Conservation (phyloP, 2,329 filamentous ascomycete genomes). For the Cladobotryum mycophilum region DNA sequence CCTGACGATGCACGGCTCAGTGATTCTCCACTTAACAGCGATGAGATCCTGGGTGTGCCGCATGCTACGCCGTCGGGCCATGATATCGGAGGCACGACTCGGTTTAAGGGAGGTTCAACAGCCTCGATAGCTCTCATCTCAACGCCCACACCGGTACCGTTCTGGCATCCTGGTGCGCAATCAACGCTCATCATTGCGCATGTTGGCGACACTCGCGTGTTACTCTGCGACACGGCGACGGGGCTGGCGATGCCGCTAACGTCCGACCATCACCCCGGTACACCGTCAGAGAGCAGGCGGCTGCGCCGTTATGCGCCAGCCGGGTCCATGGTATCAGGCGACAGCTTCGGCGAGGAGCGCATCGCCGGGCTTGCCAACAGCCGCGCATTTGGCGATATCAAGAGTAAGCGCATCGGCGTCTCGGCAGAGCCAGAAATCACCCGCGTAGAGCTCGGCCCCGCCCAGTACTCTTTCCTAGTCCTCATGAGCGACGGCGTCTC, state of each 20-base stretch:
- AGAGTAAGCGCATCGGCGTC: constrained; percentile 85
- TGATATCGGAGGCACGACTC: constrained; percentile 64
- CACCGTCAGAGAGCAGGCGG: constrained; percentile 74
- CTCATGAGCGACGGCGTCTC: constrained; percentile 86
- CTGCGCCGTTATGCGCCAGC: constrained; percentile 75
- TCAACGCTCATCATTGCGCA: constrained; percentile 82
- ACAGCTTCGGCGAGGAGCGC: constrained; percentile 95
- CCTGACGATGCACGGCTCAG: constrained; percentile 62
- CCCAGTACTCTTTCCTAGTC: constrained; percentile 83
- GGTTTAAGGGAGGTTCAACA: constrained; percentile 91
- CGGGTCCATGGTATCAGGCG: constrained; percentile 71
- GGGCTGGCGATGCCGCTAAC: constrained; percentile 77
- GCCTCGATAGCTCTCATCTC: constrained; percentile 86
- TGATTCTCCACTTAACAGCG: constrained; percentile 75
- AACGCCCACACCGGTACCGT: constrained; percentile 83
- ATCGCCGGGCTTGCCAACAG: constrained; percentile 92
- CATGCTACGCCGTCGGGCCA: constrained; percentile 48
- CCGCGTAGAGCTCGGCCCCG: constrained; percentile 70
- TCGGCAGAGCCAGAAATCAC: constrained; percentile 88
- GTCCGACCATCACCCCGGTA: constrained; percentile 86
- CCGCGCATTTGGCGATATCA: constrained; percentile 88
- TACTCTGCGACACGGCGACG: constrained; percentile 81
- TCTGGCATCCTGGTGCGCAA: constrained; percentile 86
- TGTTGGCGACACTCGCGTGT: constrained; percentile 85
- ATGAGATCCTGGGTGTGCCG: constrained; percentile 69